These are phyloP conservation scores for Davidsoniella virescens DNA, from an alignment of 2,329 filamentous ascomycete genomes.

Conservation along the genomic window DNA sequence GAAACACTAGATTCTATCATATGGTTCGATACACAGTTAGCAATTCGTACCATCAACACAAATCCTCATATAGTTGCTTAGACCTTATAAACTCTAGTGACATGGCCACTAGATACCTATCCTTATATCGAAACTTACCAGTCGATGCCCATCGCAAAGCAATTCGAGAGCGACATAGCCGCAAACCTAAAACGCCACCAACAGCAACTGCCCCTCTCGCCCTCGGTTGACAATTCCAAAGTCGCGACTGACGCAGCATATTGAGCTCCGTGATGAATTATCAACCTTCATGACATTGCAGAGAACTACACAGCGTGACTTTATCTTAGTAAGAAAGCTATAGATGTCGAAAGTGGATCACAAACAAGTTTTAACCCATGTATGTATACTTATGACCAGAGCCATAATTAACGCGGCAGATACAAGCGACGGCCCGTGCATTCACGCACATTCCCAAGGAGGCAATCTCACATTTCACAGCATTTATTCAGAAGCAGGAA, in stretches of 20 bases:
- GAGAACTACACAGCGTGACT: no score
- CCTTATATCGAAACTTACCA: neutral
- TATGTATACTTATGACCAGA: slow-evolving; percentile 5
- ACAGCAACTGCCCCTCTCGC: neutral
- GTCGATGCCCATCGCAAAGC: neutral
- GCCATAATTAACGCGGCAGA: neutral
- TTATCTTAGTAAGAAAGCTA: no score
- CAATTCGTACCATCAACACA: neutral
- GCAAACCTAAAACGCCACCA: no score
- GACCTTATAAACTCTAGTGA: no score
- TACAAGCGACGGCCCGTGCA: neutral
- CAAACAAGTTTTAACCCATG: neutral
- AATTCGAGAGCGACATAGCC: neutral
- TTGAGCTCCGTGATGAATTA: no score
- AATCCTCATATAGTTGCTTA: no score
- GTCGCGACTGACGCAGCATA: no score
- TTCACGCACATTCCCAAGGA: no score
- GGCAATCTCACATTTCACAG: no score
- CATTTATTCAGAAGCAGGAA: neutral
- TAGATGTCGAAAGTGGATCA: neutral
- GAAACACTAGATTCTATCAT: slow-evolving; percentile 12
- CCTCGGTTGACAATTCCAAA: neutral
- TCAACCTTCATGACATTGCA: no score
- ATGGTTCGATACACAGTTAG: neutral
- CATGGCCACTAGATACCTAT: no score